Evolutionary conservation across 176 grass and related monocot genomes (phyloP).

Genomic region (Cenchrus purpureus): DNA sequence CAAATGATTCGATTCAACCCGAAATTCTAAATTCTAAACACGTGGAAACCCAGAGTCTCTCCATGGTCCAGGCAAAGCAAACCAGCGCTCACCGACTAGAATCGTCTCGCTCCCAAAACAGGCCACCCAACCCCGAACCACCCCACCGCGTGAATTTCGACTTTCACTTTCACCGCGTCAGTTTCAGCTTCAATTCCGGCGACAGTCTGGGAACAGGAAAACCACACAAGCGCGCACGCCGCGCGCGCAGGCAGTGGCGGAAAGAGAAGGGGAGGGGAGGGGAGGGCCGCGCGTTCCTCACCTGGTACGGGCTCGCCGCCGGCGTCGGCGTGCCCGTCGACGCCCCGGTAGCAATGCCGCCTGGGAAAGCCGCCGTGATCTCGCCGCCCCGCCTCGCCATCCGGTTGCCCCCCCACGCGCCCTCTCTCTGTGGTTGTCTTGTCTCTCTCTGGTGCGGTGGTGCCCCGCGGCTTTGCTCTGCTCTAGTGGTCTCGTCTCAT

Average conservation of each 20-base stretch:
- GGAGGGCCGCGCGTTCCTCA: neutral
- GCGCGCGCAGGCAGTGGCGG: neutral
- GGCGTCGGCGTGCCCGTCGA: conserved; percentile 15
- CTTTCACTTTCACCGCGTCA: neutral
- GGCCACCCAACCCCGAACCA: conserved; percentile 36
- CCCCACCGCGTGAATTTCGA: neutral
- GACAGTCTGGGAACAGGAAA: neutral
- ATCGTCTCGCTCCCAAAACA: conserved; percentile 7
- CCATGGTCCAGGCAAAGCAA: neutral
- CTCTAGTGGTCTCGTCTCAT: conserved; percentile 19
- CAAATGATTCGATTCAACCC: neutral
- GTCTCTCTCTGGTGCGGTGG: neutral
- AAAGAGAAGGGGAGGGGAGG: neutral
- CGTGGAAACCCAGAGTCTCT: neutral
- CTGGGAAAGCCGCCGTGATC: conserved; percentile 37
- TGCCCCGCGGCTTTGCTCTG: conserved; percentile 26
- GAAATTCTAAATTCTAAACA: neutral
- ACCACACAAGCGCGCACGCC: neutral
- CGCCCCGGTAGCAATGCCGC: conserved; percentile 10
- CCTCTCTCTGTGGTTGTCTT: neutral
- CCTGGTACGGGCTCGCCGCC: conserved; percentile 55
- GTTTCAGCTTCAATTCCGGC: neutral
- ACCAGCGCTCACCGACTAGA: neutral
- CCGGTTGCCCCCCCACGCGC: neutral
- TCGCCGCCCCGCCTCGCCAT: conserved; percentile 49